phyloP scores from a whole-genome alignment of 192 early-diverging fungal species.

The Coemansia sp. region DNA sequence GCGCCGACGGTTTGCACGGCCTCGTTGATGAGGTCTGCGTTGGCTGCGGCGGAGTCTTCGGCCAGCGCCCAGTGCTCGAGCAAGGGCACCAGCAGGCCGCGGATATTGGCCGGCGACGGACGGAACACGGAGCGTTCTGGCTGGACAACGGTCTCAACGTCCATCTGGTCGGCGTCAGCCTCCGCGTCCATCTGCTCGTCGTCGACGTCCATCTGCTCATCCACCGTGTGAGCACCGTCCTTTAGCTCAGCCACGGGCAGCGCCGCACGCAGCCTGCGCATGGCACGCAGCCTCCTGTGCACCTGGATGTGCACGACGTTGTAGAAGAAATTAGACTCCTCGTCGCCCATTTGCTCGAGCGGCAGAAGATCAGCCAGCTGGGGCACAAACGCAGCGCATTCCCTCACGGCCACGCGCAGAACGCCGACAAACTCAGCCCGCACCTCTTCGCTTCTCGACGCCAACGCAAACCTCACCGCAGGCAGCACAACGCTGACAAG shows the following conservation, averaged over 20 bases:
- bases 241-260: slow-evolving; percentile 14
- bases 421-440: slow-evolving; percentile 37
- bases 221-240: too few species aligned
- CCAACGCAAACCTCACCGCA: slow-evolving; percentile 35
- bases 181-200: neutral
- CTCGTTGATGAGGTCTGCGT: slow-evolving; percentile 82
- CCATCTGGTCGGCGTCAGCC: slow-evolving; percentile 21
- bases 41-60: slow-evolving; percentile 55
- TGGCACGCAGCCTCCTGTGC: slow-evolving; percentile 84
- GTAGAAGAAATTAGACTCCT: slow-evolving; percentile 87
- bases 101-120: slow-evolving; percentile 39
- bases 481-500: slow-evolving; percentile 32
- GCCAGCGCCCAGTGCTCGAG: slow-evolving; percentile 88
- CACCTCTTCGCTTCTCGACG: slow-evolving; percentile 30
- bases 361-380: slow-evolving; percentile 40
- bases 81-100: slow-evolving; percentile 70
- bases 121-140: too few species aligned
- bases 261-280: slow-evolving; percentile 65
- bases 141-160: slow-evolving; percentile 31
- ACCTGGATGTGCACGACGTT: slow-evolving; percentile 95
- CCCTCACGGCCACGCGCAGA: slow-evolving; percentile 29
- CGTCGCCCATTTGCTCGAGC: slow-evolving; percentile 35
- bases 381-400: slow-evolving; percentile 32
- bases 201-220: too few species aligned
- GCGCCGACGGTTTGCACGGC: slow-evolving; percentile 72